A percentile compares a stretch with the other conserved stretches of the same genome.
Conservation (phyloP, 2,329 filamentous ascomycete genomes). For the Apiospora koreana region DNA sequence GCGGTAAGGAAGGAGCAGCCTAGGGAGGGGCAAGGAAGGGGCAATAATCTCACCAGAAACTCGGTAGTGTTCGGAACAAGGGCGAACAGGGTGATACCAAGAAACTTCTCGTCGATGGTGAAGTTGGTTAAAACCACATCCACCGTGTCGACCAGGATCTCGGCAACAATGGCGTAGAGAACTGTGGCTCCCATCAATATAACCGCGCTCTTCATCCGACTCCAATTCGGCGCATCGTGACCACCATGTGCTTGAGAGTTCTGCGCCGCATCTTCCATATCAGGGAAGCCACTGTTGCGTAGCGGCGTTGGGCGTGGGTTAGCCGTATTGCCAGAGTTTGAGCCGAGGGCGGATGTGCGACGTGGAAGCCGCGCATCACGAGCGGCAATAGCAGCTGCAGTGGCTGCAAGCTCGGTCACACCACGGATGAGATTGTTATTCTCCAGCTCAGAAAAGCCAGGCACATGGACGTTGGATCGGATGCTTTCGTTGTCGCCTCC, state of each 20-base stretch:
- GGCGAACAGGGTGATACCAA: slow-evolving; percentile 95
- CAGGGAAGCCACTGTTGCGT: slow-evolving; percentile 41
- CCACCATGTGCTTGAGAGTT: slow-evolving; percentile 61
- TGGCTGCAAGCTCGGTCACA: slow-evolving; percentile 91
- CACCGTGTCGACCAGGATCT: slow-evolving; percentile 95
- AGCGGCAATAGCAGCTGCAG: slow-evolving; percentile 83
- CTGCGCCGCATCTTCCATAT: slow-evolving; percentile 48
- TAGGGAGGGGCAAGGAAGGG: not conserved
- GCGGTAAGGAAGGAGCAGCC: too few species aligned
- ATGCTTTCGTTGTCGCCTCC: slow-evolving; percentile 41
- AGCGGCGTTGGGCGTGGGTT: slow-evolving; percentile 29
- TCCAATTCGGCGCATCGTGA: slow-evolving; percentile 99
- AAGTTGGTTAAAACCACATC: slow-evolving; percentile 92
- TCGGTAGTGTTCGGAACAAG: slow-evolving; percentile 98
- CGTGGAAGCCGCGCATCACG: slow-evolving; percentile 64
- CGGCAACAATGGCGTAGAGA: slow-evolving; percentile 94
- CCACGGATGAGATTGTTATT: slow-evolving; percentile 81
- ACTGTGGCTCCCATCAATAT: slow-evolving; percentile 88
- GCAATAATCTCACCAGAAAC: slow-evolving; percentile 69
- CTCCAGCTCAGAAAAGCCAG: slow-evolving; percentile 78
- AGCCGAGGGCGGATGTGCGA: slow-evolving; percentile 32
- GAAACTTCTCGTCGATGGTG: slow-evolving; percentile 93
- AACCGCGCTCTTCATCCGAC: slow-evolving; percentile 83
- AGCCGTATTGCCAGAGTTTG: slow-evolving; percentile 29
- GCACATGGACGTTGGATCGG: slow-evolving; percentile 53